Conservation (phyloP, 1,139 yeast species). For the Kluyveromyces sp. region DNA sequence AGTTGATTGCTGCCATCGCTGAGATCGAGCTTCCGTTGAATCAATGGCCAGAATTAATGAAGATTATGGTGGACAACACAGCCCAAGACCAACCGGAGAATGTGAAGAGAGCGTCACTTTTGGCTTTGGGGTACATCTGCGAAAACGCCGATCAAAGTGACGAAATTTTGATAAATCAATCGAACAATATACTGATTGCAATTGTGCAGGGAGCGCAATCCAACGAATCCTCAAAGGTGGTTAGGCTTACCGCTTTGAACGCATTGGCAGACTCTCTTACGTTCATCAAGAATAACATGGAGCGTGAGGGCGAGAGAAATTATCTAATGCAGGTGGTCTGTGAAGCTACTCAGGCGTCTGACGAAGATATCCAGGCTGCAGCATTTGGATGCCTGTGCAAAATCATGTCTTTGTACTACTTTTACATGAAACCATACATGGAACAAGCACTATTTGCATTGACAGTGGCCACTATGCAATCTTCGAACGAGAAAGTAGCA, state of each 20-base stretch:
- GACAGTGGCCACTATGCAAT: constrained; percentile 88
- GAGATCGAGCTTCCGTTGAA: constrained; percentile 83
- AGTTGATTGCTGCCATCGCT: constrained; percentile 92
- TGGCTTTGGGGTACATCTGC: constrained; percentile 92
- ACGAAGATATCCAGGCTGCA: constrained; percentile 78
- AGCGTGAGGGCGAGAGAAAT: constrained; percentile 89
- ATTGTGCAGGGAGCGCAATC: constrained; percentile 94
- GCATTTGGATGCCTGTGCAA: constrained; percentile 94
- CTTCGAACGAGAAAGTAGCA: constrained; percentile 66
- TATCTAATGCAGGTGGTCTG: constrained; percentile 98
- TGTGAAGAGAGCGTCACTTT: constrained; percentile 78
- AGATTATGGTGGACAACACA: constrained; percentile 78
- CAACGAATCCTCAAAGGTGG: constrained; percentile 64
- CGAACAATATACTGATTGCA: constrained; percentile 89
- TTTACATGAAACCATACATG: constrained; percentile 90
- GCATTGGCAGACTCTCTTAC: constrained; percentile 89
- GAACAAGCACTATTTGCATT: constrained; percentile 90
- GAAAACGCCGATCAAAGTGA: constrained; percentile 87
- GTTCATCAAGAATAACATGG: constrained; percentile 82
- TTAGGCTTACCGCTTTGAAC: constrained; percentile 82
- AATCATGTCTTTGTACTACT: constrained; percentile 84
- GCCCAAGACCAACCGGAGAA: constrained; percentile 67
- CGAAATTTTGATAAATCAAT: constrained; percentile 71
- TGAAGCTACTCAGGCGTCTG: constrained; percentile 91
- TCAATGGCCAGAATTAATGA: constrained; percentile 85